Base-by-base conservation (phyloP, 108 stramenopile genomes). In the Conticribra weissflogii region DNA sequence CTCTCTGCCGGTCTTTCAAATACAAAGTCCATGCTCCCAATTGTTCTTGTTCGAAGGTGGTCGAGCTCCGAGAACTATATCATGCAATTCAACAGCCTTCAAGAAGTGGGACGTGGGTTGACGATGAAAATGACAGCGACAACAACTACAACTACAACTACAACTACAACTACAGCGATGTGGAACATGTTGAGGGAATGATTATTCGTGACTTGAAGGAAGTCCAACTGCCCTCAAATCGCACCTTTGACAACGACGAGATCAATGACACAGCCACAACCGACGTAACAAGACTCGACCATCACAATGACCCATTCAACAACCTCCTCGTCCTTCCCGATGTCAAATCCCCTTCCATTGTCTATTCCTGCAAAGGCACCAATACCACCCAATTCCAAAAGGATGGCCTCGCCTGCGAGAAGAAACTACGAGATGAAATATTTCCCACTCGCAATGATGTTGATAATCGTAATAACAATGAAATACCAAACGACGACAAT, bases 1-100 rank as follows among this genome's bases (percentile, higher is more conserved):
- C n/a, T 30, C 2, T 65, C 2, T 67, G 64, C 23, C 53, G 46
- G 19, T 76, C 80, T 3, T 50, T 78, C 12, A 60, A 59, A 36
- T 85, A 79, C 72, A 85, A 85, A 55, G 81, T 79, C 9, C 84
- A 85, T 49, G 73, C 73, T 22, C 81, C 78, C 0, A 41, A 24
- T 18, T 82, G 81, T 28, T 17, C 51, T 0, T 82, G 84, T 49
- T 47, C 77, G 51, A 82, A 76, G 44, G 34, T 82, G 4, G 47
- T 59, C 33, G 23, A 12, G 21, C 29, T 82, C 36, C 65, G 72
- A 0, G 25, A 58, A 30, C 45, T 22, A 17, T 58, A 61, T n/a
- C 27, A 52, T 44, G 30, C 19, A 9, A 32, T 18, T 16, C 41
- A 7, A 4, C 41, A 54, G 36, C 28, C 3, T 66, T 3, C 14